Evolutionary conservation across 176 grass and related monocot species (phyloP).

Genomic region (Carex myosuroides): DNA sequence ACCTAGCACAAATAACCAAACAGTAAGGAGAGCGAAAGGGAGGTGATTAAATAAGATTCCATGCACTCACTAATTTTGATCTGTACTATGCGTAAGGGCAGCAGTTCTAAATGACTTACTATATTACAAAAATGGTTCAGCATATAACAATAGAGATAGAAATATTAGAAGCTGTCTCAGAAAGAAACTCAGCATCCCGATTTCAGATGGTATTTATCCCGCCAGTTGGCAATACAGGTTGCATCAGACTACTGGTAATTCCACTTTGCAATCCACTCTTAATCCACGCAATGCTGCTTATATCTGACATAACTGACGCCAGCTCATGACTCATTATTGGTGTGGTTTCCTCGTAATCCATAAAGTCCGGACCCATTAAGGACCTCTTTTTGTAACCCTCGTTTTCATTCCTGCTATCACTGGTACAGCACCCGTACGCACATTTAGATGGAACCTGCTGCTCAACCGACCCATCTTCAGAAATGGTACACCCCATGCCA

Average conservation of each 20-base stretch:
- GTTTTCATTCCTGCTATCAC: conserved; percentile 20
- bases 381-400: conserved; percentile 28
- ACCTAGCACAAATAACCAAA: neutral
- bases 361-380: conserved; percentile 87
- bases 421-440: conserved; percentile 61
- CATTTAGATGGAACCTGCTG: conserved; percentile 66
- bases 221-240: conserved; percentile 33
- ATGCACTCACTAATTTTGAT: neutral
- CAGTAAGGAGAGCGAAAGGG: neutral
- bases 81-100: neutral
- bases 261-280: conserved; percentile 62
- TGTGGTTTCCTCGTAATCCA: conserved; percentile 69
- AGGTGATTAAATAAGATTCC: neutral
- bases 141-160: neutral
- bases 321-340: conserved; percentile 57
- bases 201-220: conserved; percentile 21
- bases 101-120: neutral
- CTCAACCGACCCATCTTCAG: conserved; percentile 32
- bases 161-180: neutral
- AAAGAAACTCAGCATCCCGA: neutral
- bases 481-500: conserved; percentile 40
- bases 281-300: conserved; percentile 98
- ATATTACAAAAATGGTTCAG: conserved; percentile 1
- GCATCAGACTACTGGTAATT: conserved; percentile 37
- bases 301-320: conserved; percentile 66